These are phyloP conservation scores for Wickerhamomyces bovis DNA, from an alignment of 805 yeast species.

Conservation along the genomic window DNA sequence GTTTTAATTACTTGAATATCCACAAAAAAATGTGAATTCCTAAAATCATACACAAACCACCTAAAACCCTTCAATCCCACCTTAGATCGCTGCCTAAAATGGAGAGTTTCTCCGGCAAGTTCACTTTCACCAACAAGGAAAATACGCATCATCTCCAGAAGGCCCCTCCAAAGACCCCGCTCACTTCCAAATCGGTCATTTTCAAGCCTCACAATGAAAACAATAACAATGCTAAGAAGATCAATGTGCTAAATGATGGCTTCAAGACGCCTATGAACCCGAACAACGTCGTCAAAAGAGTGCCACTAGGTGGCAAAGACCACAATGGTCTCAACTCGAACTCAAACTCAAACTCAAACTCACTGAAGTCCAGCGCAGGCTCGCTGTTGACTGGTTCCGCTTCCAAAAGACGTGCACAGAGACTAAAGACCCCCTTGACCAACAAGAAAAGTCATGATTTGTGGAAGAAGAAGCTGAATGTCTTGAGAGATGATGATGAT, in stretches of 20 bases:
- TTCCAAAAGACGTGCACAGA: constrained; percentile 8
- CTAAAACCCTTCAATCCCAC: background rate
- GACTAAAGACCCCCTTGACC: constrained; percentile 15
- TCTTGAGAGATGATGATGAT: constrained; percentile 27
- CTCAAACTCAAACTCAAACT: background rate
- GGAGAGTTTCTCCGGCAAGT: constrained; percentile 7
- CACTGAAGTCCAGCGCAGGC: background rate
- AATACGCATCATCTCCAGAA: constrained; percentile 2
- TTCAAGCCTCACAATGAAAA: constrained; percentile 2
- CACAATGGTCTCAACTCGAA: constrained; percentile 8
- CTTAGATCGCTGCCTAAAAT: background rate
- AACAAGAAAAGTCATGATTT: constrained; percentile 5
- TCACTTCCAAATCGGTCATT: constrained; percentile 4
- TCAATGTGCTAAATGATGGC: constrained; percentile 1
- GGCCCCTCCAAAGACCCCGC: constrained; percentile 4
- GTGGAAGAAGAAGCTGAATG: constrained; percentile 24
- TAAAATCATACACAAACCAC: background rate
- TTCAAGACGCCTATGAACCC: constrained; percentile 10
- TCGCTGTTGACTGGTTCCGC: constrained; percentile 2
- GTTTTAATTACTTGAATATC: no score
- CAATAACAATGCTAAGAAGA: background rate
- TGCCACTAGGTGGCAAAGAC: constrained; percentile 25
- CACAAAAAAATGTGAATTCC: no score
- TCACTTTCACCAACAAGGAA: constrained; percentile 15
- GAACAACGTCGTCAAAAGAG: constrained; percentile 9